These are phyloP conservation scores for Chrysanthemum makinoi DNA, from an alignment of 129 eudicot genomes.

Conservation along the genomic window DNA sequence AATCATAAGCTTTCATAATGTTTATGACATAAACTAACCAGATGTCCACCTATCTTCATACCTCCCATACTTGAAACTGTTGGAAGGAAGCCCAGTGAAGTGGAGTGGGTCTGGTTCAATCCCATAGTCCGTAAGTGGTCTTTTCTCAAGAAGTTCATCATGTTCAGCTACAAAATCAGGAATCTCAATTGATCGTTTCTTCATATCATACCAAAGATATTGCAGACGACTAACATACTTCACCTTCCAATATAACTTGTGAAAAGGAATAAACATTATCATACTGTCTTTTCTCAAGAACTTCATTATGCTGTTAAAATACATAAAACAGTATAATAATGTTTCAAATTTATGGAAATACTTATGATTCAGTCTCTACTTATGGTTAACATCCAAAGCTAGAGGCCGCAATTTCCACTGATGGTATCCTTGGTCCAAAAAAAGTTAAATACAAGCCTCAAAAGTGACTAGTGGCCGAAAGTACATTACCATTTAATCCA, in stretches of 20 bases:
- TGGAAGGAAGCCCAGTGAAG: slow-evolving; percentile 58
- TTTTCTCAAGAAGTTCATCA: slow-evolving; percentile 74
- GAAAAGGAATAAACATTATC: not conserved
- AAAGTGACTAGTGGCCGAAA: too few species aligned
- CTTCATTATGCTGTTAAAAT: too few species aligned
- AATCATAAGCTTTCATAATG: not conserved
- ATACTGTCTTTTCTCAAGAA: too few species aligned
- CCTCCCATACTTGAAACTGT: slow-evolving; percentile 50
- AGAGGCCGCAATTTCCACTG: too few species aligned
- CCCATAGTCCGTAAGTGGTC: slow-evolving; percentile 91
- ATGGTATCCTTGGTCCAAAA: too few species aligned
- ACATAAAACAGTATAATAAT: not conserved
- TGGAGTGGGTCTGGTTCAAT: slow-evolving; percentile 87
- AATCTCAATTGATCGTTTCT: slow-evolving; percentile 82
- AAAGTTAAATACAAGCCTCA: too few species aligned
- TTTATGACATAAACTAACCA: slow-evolving; percentile 52
- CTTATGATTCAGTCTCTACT: not conserved
- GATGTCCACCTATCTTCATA: slow-evolving; percentile 72
- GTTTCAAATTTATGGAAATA: not conserved
- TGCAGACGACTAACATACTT: slow-evolving; percentile 86
- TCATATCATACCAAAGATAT: slow-evolving; percentile 86
- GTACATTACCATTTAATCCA: too few species aligned
- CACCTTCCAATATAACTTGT: slow-evolving; percentile 89
- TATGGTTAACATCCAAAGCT: not conserved
- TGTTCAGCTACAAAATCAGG: slow-evolving; percentile 82